Conservation (phyloP, 1,139 yeast genomes). For the Scheffersomyces titani region DNA sequence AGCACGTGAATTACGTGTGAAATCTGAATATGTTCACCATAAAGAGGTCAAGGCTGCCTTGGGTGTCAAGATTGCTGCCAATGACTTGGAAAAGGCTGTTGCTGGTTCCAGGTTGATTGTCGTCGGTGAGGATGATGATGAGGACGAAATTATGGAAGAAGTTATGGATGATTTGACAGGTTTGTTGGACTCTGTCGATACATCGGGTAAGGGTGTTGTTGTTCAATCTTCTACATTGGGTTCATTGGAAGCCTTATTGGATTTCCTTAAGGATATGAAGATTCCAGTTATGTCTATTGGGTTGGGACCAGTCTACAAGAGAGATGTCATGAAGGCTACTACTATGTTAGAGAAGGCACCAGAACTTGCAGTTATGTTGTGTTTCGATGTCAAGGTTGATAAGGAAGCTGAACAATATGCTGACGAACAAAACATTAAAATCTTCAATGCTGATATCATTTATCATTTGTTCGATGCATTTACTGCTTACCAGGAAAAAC, state of each 20-base stretch:
- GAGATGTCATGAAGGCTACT: conserved; percentile 97
- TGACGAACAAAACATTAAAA: conserved; percentile 83
- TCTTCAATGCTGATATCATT: conserved; percentile 94
- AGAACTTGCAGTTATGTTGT: conserved; percentile 93
- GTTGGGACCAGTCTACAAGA: conserved; percentile 94
- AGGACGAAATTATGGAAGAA: conserved; percentile 95
- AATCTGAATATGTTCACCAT: conserved; percentile 91
- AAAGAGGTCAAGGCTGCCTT: conserved; percentile 98
- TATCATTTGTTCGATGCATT: conserved; percentile 95
- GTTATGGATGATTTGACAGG: conserved; percentile 99
- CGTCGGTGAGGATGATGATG: conserved; percentile 97
- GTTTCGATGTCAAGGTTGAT: conserved; percentile 96
- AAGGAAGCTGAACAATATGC: conserved; percentile 99
- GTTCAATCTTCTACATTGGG: conserved; percentile 99
- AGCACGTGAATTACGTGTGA: conserved; percentile 90
- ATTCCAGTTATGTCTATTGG: conserved; percentile 99
- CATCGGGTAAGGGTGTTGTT: conserved; percentile 93
- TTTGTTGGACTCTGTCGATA: conserved; percentile 89
- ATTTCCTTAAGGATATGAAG: conserved; percentile 97
- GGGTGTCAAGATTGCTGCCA: conserved; percentile 98
- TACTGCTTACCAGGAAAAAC: conserved; percentile 85
- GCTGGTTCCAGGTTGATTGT: conserved; percentile 97
- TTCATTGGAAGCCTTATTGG: conserved; percentile 93
- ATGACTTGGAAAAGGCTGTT: conserved; percentile 96
- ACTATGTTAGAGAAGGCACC: conserved; percentile 97